A percentile compares a stretch with the other conserved stretches of the same genome.
Conservation (phyloP, 169 alveolate species). For the Perkinsus chesapeaki region DNA sequence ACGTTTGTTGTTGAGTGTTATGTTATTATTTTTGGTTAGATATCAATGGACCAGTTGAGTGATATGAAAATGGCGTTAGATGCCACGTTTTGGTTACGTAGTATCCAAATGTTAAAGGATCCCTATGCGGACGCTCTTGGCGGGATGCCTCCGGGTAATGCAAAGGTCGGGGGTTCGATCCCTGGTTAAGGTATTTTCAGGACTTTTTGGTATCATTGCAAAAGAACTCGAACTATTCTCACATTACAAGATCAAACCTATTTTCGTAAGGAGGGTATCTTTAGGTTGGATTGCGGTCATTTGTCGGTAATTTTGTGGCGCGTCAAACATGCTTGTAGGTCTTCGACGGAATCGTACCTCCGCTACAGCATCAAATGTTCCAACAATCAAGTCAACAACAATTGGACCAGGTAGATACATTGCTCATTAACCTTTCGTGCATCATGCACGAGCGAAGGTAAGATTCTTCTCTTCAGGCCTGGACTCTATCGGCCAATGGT, state of each 20-base stretch:
- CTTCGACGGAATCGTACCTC: not conserved
- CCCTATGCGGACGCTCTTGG: slow-evolving; percentile 21
- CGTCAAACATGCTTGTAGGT: not conserved
- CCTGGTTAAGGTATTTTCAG: not conserved
- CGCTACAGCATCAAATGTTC: not conserved
- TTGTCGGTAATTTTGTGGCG: not conserved
- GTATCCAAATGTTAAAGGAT: slow-evolving; percentile 18
- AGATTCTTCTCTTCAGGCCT: not conserved
- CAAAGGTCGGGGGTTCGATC: not conserved
- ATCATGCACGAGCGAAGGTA: not conserved
- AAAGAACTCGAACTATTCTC: slow-evolving; percentile 22
- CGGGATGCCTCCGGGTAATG: slow-evolving; percentile 18
- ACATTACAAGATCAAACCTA: slow-evolving; percentile 15
- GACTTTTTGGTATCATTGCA: slow-evolving; percentile 6
- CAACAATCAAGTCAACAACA: not conserved
- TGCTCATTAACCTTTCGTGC: not conserved
- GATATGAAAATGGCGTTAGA: slow-evolving; percentile 24
- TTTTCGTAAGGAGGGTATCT: slow-evolving; percentile 21
- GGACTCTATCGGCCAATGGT: not conserved
- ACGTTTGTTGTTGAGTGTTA: not conserved
- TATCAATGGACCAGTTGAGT: not conserved
- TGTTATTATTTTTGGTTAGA: not conserved
- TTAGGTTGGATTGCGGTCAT: not conserved
- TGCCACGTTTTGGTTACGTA: slow-evolving; percentile 25
- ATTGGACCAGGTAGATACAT: not conserved